A percentile compares a stretch with the other conserved stretches of the same genome.
Evolutionary conservation across 352 stramenopile species (phyloP).

Genomic region (Achlya hypogyna): DNA sequence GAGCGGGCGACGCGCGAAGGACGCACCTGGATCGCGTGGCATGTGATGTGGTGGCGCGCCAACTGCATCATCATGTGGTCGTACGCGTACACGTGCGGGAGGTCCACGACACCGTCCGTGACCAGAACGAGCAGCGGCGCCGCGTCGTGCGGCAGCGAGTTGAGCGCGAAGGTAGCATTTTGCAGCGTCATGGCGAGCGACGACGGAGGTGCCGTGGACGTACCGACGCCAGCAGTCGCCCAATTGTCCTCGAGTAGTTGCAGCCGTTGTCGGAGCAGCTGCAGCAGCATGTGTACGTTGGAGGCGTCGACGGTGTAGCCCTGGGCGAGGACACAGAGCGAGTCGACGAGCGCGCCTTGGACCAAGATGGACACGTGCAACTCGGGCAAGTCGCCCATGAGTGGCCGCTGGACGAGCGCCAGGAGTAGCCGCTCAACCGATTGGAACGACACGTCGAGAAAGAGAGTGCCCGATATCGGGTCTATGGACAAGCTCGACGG

Average conservation of each 20-base stretch:
- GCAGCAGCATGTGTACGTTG: slow-evolving; percentile 49
- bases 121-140: slow-evolving; percentile 75
- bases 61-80: slow-evolving; percentile 84
- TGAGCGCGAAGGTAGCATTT: slow-evolving; percentile 78
- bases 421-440: slow-evolving; percentile 33
- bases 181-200: slow-evolving; percentile 68
- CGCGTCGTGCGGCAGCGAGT: slow-evolving; percentile 67
- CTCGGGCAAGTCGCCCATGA: slow-evolving; percentile 16
- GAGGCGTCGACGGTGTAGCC: slow-evolving; percentile 55
- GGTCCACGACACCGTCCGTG: slow-evolving; percentile 78
- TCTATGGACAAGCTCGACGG: slow-evolving; percentile 80
- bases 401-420: slow-evolving; percentile 2
- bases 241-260: slow-evolving; percentile 78
- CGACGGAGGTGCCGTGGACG: background rate
- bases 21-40: slow-evolving; percentile 55
- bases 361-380: slow-evolving; percentile 55
- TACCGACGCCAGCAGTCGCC: slow-evolving; percentile 19
- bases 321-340: slow-evolving; percentile 72
- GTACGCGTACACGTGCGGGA: slow-evolving; percentile 66
- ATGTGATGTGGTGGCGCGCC: slow-evolving; percentile 80
- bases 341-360: slow-evolving; percentile 67
- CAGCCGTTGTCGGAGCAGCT: slow-evolving; percentile 63
- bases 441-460: slow-evolving; percentile 74
- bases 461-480: slow-evolving; percentile 50
- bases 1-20: background rate